A percentile compares a stretch with the other conserved stretches of the same genome.
Evolutionary conservation across 768 basidiomycete species (phyloP).

Genomic region (Tricholoma sp.): DNA sequence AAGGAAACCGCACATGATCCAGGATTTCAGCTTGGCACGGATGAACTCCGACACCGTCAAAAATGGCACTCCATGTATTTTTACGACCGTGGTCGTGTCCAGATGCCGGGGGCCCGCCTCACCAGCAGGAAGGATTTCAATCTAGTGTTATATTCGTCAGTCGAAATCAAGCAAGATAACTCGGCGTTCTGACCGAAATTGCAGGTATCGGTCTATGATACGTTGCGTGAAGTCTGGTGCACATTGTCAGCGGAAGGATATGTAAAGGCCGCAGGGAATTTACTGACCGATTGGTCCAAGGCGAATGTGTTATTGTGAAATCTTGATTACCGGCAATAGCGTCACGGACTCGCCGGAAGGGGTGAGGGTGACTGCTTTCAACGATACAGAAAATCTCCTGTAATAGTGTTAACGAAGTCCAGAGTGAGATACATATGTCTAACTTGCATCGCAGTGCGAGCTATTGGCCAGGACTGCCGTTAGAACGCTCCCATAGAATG

Average conservation of each 20-base stretch:
- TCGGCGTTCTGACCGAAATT: constrained; percentile 53
- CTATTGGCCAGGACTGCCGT: constrained; percentile 65
- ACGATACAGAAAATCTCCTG: constrained; percentile 87
- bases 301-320: constrained; percentile 64
- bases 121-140: constrained; percentile 79
- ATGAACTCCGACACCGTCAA: constrained; percentile 83
- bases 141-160: constrained; percentile 35
- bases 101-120: constrained; percentile 76
- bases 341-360: constrained; percentile 77
- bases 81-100: constrained; percentile 63
- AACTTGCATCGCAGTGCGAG: constrained; percentile 60
- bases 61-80: constrained; percentile 69
- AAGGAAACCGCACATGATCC: constrained; percentile 60
- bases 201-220: constrained; percentile 75
- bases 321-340: constrained; percentile 61
- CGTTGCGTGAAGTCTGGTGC: constrained; percentile 61
- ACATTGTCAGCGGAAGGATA: neutral
- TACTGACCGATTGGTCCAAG: constrained; percentile 81
- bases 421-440: constrained; percentile 2
- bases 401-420: constrained; percentile 7
- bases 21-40: constrained; percentile 77
- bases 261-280: neutral
- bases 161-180: neutral
- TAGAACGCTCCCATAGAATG: constrained; percentile 74
- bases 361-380: constrained; percentile 66